These are phyloP conservation scores for Tolypocladium nubicola DNA, from an alignment of 2,329 filamentous ascomycete genomes.

Conservation along the genomic window DNA sequence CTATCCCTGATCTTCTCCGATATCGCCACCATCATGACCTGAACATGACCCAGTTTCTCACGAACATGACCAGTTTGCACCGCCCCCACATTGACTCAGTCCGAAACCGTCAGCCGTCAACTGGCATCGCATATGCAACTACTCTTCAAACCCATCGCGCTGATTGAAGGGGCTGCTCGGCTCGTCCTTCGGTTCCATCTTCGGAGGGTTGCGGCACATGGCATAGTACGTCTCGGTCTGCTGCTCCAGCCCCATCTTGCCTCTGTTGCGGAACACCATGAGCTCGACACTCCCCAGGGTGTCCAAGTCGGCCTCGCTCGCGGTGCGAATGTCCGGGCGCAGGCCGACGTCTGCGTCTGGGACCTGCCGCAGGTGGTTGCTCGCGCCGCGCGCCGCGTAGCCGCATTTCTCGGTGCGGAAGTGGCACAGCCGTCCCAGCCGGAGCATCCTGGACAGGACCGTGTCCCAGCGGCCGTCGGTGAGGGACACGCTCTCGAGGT, in stretches of 20 bases:
- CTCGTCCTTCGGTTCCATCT: neutral
- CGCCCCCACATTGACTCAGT: neutral
- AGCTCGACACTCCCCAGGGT: neutral
- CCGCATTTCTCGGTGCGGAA: neutral
- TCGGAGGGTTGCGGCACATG: neutral
- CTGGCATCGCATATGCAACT: neutral
- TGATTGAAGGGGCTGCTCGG: neutral
- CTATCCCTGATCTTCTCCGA: neutral
- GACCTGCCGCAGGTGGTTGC: neutral
- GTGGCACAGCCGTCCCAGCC: neutral
- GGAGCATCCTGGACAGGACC: neutral
- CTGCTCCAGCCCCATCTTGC: neutral
- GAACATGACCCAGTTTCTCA: neutral
- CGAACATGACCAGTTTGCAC: neutral
- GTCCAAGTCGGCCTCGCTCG: no score
- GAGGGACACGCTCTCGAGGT: neutral
- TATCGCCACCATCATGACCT: neutral
- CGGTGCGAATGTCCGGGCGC: no score
- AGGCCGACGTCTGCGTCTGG: neutral
- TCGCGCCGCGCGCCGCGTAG: neutral
- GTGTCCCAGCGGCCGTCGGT: neutral
- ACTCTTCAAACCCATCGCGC: neutral
- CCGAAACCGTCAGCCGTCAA: neutral
- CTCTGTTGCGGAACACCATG: neutral
- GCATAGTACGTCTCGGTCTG: neutral